Conservation (phyloP, 192 early-diverging fungal genomes). For the Geranomyces variabilis region DNA sequence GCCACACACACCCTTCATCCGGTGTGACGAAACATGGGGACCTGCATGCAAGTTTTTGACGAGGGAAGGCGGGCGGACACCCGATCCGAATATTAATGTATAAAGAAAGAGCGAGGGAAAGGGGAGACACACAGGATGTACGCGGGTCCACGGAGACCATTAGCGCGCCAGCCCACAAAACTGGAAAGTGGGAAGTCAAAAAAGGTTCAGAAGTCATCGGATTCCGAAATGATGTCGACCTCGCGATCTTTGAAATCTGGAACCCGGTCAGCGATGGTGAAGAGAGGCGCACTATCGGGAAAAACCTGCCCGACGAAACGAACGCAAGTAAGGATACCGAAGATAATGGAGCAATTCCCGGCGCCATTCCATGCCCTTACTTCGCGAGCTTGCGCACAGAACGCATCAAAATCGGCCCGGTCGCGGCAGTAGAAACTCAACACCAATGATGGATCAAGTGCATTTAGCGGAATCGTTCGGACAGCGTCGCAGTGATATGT, state of each 20-base stretch:
- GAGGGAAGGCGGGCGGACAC: no score
- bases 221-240: conserved; percentile 47
- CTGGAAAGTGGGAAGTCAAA: not conserved
- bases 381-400: not conserved
- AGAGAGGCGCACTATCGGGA: conserved; percentile 51
- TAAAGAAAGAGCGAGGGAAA: no score
- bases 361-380: no score
- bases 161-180: no score
- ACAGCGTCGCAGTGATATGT: conserved; percentile 81
- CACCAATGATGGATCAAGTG: conserved; percentile 92
- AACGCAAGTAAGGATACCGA: not conserved
- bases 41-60: no score
- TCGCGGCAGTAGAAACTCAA: conserved; percentile 83
- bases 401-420: conserved; percentile 57
- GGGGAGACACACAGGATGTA: no score
- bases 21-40: no score
- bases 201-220: conserved; percentile 40
- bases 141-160: no score
- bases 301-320: conserved; percentile 41
- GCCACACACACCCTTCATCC: no score
- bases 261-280: conserved; percentile 66
- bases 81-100: no score
- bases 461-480: conserved; percentile 71
- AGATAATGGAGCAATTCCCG: no score
- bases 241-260: conserved; percentile 69